Base-by-base conservation (phyloP, 352 stramenopile species). In the Globisporangium okanoganense region DNA sequence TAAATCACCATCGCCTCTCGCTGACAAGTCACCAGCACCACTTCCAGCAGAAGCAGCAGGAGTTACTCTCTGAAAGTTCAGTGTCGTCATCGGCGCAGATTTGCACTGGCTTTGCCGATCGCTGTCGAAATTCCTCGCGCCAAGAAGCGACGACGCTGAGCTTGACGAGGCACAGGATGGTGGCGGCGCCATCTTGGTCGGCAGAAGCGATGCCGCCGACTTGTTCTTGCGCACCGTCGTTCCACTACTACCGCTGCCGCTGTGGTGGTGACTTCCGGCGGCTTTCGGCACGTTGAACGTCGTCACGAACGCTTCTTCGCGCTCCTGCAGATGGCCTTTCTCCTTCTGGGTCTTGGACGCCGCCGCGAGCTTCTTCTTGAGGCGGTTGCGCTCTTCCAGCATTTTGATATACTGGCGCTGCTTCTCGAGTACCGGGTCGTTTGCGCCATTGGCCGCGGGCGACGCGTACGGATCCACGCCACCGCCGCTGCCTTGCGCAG, bases 351-450 rank as follows among this genome's bases (percentile, higher is more conserved):
- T 68, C 61, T 84, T 88, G n/a, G 73, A 76, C 7, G 76, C 70
- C 18, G 69, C 73, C 18, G 82, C 78, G 33, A 94, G 67, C 27
- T 86, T 87, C 69, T 92, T 94, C 65, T 86, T 87, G 22, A 94
- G 69, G 2, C 85, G 79, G 47, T 94, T 92, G 56, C 82, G 78
- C 64, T 94, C 85, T 51, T 94, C 85, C 38, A 94, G 65, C 59
- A 92, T 87, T 69, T 86, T 87, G 58, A 94, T 85, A 64, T 92
- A 94, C 71, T 92, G 79, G 29, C 78, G 60, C 62, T 92, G 82
- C 71, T 89, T 91, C 61, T 90, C 80, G 13, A 86, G 62, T 52
- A 90, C 79, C 0, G 81, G 75, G 40, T 90, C 82, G 5, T 41
- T 70, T 10, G 31, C 51, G 36, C 41, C 36, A 13, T 38, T 63